phyloP scores from a whole-genome alignment of 225 moss, liverwort and hornwort species.

The Marchantia paleacea region DNA sequence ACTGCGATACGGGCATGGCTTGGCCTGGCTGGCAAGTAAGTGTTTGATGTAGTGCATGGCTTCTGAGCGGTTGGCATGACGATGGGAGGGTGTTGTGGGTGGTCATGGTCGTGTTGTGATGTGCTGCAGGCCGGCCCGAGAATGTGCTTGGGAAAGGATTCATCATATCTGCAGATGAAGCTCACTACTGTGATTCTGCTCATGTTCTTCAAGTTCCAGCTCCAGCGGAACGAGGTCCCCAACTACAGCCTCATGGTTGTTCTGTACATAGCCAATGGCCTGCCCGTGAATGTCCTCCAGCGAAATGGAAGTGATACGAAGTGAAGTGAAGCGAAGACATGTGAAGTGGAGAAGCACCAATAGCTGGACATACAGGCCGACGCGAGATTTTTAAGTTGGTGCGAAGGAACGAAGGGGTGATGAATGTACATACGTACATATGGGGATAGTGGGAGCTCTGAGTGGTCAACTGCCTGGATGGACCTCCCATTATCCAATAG shows the following conservation, averaged over 20 bases:
- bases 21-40: too few relatives aligned
- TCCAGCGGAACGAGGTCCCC: conserved; percentile 4
- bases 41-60: too few relatives aligned
- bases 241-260: conserved; percentile 43
- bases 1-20: too few relatives aligned
- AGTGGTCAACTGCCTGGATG: not conserved
- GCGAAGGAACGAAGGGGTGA: not conserved
- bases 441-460: not conserved
- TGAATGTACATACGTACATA: conserved; percentile 1
- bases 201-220: conserved; percentile 63
- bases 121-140: conserved; percentile 66
- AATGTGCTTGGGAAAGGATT: conserved; percentile 78
- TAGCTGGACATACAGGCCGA: too few relatives aligned
- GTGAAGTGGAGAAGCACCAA: too few relatives aligned
- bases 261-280: conserved; percentile 41
- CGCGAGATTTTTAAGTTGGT: not conserved
- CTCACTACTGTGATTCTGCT: conserved; percentile 50
- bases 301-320: not conserved
- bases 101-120: not conserved
- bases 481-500: not conserved
- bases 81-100: not conserved
- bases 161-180: conserved; percentile 72
- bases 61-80: too few relatives aligned
- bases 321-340: too few relatives aligned
- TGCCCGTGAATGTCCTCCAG: conserved; percentile 22